These are phyloP conservation scores for Podosphaera aphanis DNA, from an alignment of 2,329 filamentous ascomycete genomes.

Conservation along the genomic window DNA sequence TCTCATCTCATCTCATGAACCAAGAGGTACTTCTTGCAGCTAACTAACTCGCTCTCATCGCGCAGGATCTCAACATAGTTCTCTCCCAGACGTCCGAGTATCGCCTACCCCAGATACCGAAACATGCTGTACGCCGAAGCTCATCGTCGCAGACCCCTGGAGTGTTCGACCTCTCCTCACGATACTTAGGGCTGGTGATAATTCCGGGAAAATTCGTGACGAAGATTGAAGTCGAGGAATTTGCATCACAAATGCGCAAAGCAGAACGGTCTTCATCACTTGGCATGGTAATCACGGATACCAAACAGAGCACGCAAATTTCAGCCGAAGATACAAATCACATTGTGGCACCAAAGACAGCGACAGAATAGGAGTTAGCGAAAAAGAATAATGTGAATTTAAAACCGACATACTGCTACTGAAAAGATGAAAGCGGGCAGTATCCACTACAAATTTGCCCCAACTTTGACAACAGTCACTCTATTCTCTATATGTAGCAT, in stretches of 20 bases:
- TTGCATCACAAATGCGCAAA: constrained; percentile 22
- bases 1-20: not conserved
- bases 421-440: too few species aligned
- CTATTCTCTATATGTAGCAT: too few species aligned
- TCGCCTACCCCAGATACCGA: constrained; percentile 38
- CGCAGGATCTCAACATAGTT: constrained; percentile 68
- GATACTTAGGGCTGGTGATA: constrained; percentile 74
- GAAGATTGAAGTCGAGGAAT: constrained; percentile 74
- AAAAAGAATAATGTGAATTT: too few species aligned
- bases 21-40: not conserved
- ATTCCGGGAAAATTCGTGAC: constrained; percentile 68
- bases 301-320: not conserved
- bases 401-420: too few species aligned
- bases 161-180: constrained; percentile 51
- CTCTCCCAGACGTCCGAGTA: constrained; percentile 76
- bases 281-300: not conserved
- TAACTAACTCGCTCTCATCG: not conserved
- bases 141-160: constrained; percentile 10
- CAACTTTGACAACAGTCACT: too few species aligned
- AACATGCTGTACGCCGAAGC: constrained; percentile 17
- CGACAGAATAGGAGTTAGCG: too few species aligned
- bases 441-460: too few species aligned
- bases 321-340: not conserved
- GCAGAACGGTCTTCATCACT: not conserved
- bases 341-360: not conserved